Evolutionary conservation across 78 protist genomes (phyloP).

Genomic region (Dictyostelium firmibasis): DNA sequence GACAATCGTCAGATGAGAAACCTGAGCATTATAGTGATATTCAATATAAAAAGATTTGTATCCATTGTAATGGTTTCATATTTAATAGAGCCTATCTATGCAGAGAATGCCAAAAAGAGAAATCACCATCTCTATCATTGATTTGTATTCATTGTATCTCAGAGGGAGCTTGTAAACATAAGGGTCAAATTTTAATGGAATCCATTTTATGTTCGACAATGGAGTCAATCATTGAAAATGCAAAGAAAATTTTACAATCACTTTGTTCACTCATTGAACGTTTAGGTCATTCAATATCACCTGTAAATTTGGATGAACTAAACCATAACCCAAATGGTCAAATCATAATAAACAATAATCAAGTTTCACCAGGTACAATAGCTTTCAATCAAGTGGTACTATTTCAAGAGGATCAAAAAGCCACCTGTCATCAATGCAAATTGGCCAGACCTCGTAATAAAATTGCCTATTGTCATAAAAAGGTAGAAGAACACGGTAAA

Average conservation of each 20-base stretch:
- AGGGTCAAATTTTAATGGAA: not conserved
- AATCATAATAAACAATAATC: too few relatives aligned
- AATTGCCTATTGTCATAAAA: constrained; percentile 56
- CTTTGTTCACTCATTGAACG: not conserved
- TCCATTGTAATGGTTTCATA: constrained; percentile 6
- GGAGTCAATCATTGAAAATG: not conserved
- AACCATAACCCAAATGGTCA: not conserved
- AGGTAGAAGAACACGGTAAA: not conserved
- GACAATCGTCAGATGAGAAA: not conserved
- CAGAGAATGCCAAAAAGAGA: not conserved
- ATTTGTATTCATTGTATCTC: constrained; percentile 38
- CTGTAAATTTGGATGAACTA: not conserved
- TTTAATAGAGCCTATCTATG: constrained; percentile 34
- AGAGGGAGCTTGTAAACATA: constrained; percentile 23
- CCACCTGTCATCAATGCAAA: constrained; percentile 78
- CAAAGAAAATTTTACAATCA: not conserved
- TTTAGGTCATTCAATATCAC: not conserved
- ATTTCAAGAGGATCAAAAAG: constrained; percentile 7
- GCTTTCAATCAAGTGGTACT: constrained; percentile 51
- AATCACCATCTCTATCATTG: not conserved
- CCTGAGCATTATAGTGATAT: not conserved
- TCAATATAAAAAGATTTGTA: not conserved
- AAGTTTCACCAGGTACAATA: constrained; percentile 48
- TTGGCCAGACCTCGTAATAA: constrained; percentile 21
- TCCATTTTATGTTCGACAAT: not conserved